Conservation (phyloP, 768 basidiomycete genomes). For the Neoboletus magnificus region DNA sequence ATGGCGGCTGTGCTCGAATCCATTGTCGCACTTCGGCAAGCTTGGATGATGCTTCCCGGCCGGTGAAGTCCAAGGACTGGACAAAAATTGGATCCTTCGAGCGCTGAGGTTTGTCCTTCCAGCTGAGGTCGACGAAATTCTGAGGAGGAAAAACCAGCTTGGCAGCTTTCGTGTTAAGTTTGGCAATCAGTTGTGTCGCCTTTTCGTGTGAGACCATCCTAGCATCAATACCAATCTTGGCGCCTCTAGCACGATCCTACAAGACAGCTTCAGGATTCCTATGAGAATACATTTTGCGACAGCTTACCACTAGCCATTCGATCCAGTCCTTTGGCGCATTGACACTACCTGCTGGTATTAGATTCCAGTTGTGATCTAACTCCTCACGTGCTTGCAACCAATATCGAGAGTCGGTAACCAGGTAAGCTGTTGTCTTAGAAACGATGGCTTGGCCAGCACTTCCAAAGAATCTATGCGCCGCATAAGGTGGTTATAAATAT, state of each 20-base stretch:
- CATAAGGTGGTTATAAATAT: conserved; percentile 14
- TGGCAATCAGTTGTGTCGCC: conserved; percentile 55
- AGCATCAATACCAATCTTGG: conserved; percentile 78
- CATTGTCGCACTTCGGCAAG: conserved; percentile 66
- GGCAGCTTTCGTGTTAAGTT: conserved; percentile 50
- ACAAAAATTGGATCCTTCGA: conserved; percentile 62
- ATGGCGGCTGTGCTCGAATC: conserved; percentile 59
- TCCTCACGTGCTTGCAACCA: conserved; percentile 75
- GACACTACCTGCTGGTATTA: conserved; percentile 54
- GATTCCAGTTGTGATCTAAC: conserved; percentile 69
- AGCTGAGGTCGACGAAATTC: conserved; percentile 80
- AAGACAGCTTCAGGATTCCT: conserved; percentile 3
- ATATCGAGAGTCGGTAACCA: conserved; percentile 79
- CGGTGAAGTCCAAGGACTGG: conserved; percentile 70
- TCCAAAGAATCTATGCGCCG: conserved; percentile 51
- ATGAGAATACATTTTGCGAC: neutral
- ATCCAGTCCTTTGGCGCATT: conserved; percentile 70
- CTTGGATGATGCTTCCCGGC: conserved; percentile 65
- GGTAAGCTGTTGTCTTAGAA: conserved; percentile 62
- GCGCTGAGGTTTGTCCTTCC: conserved; percentile 74
- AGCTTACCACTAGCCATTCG: conserved; percentile 67
- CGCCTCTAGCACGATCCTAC: conserved; percentile 39
- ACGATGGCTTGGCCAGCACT: conserved; percentile 72
- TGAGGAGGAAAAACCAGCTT: conserved; percentile 78
- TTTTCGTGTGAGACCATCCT: conserved; percentile 77